Evolutionary conservation across 2,329 filamentous ascomycete species (phyloP).

Genomic region (Penicillium sp.): DNA sequence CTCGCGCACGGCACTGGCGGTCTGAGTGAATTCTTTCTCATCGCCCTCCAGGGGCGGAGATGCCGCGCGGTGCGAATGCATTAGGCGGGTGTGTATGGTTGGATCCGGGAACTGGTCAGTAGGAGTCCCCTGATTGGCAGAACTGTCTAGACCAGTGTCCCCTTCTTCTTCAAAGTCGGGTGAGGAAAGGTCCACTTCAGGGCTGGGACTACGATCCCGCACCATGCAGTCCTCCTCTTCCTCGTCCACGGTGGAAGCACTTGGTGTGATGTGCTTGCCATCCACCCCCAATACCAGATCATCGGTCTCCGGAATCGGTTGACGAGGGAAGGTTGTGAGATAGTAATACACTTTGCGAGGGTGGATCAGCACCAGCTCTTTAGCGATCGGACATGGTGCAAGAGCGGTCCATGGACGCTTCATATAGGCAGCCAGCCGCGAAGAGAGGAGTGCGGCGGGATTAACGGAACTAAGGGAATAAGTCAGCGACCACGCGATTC

Average conservation of each 20-base stretch:
- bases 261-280: slow-evolving; percentile 70
- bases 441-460: slow-evolving; percentile 90
- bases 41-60: slow-evolving; percentile 89
- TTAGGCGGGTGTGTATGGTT: slow-evolving; percentile 53
- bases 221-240: slow-evolving; percentile 60
- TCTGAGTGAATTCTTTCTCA: slow-evolving; percentile 94
- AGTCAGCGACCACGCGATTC: slow-evolving; percentile 14
- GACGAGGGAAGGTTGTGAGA: slow-evolving; percentile 78
- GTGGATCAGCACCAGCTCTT: slow-evolving; percentile 86
- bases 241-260: slow-evolving; percentile 68
- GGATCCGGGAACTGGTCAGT: slow-evolving; percentile 49
- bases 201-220: slow-evolving; percentile 69
- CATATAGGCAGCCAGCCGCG: slow-evolving; percentile 79
- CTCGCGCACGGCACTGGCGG: slow-evolving; percentile 73
- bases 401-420: slow-evolving; percentile 77
- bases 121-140: slow-evolving; percentile 58
- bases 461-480: slow-evolving; percentile 71
- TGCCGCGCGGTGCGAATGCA: slow-evolving; percentile 63
- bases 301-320: slow-evolving; percentile 67
- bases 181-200: slow-evolving; percentile 84
- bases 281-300: slow-evolving; percentile 47
- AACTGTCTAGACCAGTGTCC: slow-evolving; percentile 50
- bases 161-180: slow-evolving; percentile 70
- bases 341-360: slow-evolving; percentile 96
- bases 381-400: slow-evolving; percentile 79